A percentile compares a stretch with the other conserved stretches of the same genome.
Evolutionary conservation across 2,329 filamentous ascomycete genomes (phyloP).

Genomic region (Aspergillus carbonarius): DNA sequence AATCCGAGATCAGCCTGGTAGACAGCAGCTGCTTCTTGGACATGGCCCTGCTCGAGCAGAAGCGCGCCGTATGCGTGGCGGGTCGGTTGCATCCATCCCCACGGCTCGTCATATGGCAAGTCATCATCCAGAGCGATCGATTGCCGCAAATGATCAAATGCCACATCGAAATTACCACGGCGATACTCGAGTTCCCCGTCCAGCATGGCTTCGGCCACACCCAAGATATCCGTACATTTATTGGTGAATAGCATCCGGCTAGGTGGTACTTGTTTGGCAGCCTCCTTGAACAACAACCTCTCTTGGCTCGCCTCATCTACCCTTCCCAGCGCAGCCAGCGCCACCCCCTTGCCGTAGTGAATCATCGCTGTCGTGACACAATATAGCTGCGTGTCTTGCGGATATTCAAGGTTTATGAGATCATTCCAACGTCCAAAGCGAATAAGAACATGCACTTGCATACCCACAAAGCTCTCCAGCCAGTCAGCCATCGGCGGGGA

Average conservation of each 20-base stretch:
- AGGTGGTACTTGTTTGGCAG: conserved; percentile 54
- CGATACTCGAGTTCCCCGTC: conserved; percentile 74
- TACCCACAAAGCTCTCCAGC: conserved; percentile 68
- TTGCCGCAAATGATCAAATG: conserved; percentile 59
- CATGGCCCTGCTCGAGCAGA: conserved; percentile 63
- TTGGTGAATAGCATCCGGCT: conserved; percentile 70
- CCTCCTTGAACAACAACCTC: conserved; percentile 52
- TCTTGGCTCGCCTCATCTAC: conserved; percentile 57
- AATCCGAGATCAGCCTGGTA: conserved; percentile 64
- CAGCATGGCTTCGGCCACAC: conserved; percentile 64
- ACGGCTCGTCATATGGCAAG: conserved; percentile 71
- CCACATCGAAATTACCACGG: conserved; percentile 55
- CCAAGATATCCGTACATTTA: conserved; percentile 62
- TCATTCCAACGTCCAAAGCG: conserved; percentile 73
- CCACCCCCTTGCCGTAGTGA: conserved; percentile 68
- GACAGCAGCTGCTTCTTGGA: conserved; percentile 56
- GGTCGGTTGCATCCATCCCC: conserved; percentile 77
- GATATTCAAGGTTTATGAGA: conserved; percentile 57
- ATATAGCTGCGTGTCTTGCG: conserved; percentile 61
- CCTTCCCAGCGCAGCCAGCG: conserved; percentile 59
- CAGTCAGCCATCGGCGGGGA: conserved; percentile 77
- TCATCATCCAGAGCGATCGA: conserved; percentile 62
- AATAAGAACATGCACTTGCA: conserved; percentile 68
- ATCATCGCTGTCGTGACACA: conserved; percentile 67
- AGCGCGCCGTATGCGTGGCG: conserved; percentile 70